These are phyloP conservation scores for Clonostachys solani DNA, from an alignment of 2,329 filamentous ascomycete genomes.

Conservation along the genomic window DNA sequence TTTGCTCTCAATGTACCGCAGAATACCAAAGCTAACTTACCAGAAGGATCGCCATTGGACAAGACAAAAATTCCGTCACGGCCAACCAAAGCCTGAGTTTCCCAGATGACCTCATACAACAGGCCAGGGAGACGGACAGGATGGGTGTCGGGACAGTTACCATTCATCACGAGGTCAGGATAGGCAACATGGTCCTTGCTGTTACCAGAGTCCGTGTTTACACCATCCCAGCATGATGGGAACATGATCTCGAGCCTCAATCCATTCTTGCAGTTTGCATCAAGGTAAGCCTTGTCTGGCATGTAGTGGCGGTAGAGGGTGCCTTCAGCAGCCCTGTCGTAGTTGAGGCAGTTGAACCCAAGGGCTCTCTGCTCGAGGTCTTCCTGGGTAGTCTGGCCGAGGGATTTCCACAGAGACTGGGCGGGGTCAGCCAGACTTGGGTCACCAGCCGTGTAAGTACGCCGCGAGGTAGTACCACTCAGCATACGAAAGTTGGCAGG, in stretches of 20 bases:
- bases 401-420: constrained; percentile 65
- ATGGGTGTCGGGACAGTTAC: constrained; percentile 68
- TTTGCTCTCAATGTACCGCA: neutral
- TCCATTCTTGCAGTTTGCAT: constrained; percentile 77
- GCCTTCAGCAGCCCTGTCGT: constrained; percentile 58
- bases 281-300: constrained; percentile 75
- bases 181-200: constrained; percentile 71
- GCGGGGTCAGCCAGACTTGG: constrained; percentile 58
- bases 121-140: constrained; percentile 67
- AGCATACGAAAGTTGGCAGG: constrained; percentile 78
- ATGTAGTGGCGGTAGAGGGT: constrained; percentile 79
- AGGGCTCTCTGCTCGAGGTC: constrained; percentile 75
- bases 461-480: constrained; percentile 64
- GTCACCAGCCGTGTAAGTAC: constrained; percentile 66
- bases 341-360: constrained; percentile 96
- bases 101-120: constrained; percentile 84
- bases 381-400: constrained; percentile 61
- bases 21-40: constrained; percentile 30
- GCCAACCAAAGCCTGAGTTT: constrained; percentile 61
- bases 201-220: constrained; percentile 49
- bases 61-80: constrained; percentile 68
- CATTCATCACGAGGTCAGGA: constrained; percentile 71
- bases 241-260: constrained; percentile 83
- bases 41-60: constrained; percentile 73
- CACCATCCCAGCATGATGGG: constrained; percentile 80